Conservation (phyloP, 306 rosid species). For the Echinosophora koreensis region DNA sequence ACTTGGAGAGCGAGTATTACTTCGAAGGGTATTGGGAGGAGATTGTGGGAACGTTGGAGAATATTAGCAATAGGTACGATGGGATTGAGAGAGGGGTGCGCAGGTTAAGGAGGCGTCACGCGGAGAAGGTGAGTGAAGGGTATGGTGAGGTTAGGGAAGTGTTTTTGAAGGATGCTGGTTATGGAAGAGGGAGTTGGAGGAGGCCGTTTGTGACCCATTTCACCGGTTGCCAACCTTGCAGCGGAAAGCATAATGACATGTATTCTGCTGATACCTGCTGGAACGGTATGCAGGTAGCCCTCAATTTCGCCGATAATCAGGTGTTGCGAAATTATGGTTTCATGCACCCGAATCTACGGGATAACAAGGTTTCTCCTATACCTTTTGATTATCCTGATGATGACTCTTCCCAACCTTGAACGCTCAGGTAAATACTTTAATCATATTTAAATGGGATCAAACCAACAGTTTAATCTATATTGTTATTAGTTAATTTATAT, state of each 20-base stretch:
- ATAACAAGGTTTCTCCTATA: constrained; percentile 50
- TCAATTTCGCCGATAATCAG: constrained; percentile 88
- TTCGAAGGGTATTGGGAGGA: constrained; percentile 89
- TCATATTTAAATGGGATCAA: background rate
- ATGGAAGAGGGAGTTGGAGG: constrained; percentile 63
- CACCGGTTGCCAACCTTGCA: constrained; percentile 95
- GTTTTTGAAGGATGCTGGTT: constrained; percentile 57
- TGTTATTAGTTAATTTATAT: background rate
- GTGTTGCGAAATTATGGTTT: constrained; percentile 72
- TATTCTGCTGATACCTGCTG: constrained; percentile 69
- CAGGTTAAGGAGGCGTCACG: constrained; percentile 73
- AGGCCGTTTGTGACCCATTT: constrained; percentile 89
- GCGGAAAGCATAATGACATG: constrained; percentile 72
- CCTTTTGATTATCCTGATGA: constrained; percentile 70
- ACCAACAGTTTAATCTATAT: background rate
- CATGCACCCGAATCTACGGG: constrained; percentile 53
- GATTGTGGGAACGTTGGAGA: constrained; percentile 54
- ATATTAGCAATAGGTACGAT: constrained; percentile 46
- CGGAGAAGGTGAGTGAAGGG: constrained; percentile 71
- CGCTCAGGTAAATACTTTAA: constrained; percentile 9
- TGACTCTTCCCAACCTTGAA: background rate
- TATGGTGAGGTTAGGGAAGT: constrained; percentile 67
- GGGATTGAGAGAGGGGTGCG: constrained; percentile 56
- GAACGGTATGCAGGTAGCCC: constrained; percentile 76
- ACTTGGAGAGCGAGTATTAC: constrained; percentile 68